Base-by-base conservation (phyloP, 2,329 filamentous ascomycete species). In the Penicillium sp. region DNA sequence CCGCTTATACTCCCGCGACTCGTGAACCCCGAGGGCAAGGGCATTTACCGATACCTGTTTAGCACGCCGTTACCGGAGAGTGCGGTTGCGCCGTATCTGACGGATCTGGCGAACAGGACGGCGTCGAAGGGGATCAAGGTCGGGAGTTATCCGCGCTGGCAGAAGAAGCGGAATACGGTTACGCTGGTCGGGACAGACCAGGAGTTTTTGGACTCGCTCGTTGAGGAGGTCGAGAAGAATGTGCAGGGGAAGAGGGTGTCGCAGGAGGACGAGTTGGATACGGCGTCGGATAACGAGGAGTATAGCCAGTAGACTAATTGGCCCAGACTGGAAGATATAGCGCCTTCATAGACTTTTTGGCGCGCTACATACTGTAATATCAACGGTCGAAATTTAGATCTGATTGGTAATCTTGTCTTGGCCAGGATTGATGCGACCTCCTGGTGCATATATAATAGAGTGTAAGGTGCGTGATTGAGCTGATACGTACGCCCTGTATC, bases 81-180 rank as follows among this genome's bases (percentile, higher is more conserved):
- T 76, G 86, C 85, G 19, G 88, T 97, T 35, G 94, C 95, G 13
- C 86, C 84, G 19, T 97, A 91, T 74, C 82, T 99, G 71, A 94
- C 92, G 1, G 85, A 91, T 67, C 81, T 98, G 65, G 91, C 93
- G 5, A 85, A 82, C 30, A 87, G 87, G 75, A 90, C 93, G 23
- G 90, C 88, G 74, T 81, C 87, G 0, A 88, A 86, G 71, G 93
- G 92, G 3, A 85, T 98, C 71, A 98, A 98, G 80, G 92, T 98
- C 17, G 95, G 95, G 51, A 96, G 92, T 77, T 98, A 99, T 78
- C 95, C 95, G 41, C 84, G 92, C 59, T 97, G 93, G 93, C 92
- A 91, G 5, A 94, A 92, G 83, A 87, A 88, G 71, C 84, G 84
- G 66, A 98, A 98, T 77, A 95, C 93, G 0, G 92, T 98, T 52